These are phyloP conservation scores for Clathrospora elynae DNA, from an alignment of 2,329 filamentous ascomycete species.

Conservation along the genomic window DNA sequence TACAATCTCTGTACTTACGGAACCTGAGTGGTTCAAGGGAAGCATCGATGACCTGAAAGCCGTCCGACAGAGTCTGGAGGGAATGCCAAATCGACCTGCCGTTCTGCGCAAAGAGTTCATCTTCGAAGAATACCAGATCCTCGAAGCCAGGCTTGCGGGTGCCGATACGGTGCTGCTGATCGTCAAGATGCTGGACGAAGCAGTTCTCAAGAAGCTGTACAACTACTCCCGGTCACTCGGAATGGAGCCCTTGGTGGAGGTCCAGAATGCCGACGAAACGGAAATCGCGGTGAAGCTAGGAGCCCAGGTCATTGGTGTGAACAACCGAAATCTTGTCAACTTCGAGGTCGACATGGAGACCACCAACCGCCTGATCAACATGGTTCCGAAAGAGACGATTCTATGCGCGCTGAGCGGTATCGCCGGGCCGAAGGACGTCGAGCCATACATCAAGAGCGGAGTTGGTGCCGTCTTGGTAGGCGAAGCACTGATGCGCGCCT, in stretches of 20 bases:
- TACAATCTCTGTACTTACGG: constrained; percentile 96
- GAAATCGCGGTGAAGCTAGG: constrained; percentile 82
- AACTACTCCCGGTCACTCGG: constrained; percentile 85
- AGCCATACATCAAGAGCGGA: constrained; percentile 84
- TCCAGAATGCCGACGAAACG: constrained; percentile 95
- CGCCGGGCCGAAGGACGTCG: constrained; percentile 83
- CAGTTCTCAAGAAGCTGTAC: constrained; percentile 77
- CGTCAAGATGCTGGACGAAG: constrained; percentile 91
- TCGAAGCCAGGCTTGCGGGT: constrained; percentile 89
- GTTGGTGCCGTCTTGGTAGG: constrained; percentile 93
- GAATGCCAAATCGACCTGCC: constrained; percentile 90
- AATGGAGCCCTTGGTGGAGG: constrained; percentile 97
- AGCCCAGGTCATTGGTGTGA: constrained; percentile 91
- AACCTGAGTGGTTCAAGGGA: constrained; percentile 99
- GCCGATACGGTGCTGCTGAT: constrained; percentile 95
- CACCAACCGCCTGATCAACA: constrained; percentile 82
- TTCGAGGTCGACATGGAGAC: constrained; percentile 97
- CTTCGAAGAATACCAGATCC: constrained; percentile 97
- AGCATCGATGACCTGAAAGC: constrained; percentile 90
- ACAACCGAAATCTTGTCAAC: constrained; percentile 94
- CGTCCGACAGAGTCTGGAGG: constrained; percentile 85
- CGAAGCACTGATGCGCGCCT: constrained; percentile 92
- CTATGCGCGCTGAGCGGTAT: constrained; percentile 96
- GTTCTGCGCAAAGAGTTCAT: constrained; percentile 95
- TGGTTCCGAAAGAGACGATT: constrained; percentile 83